A percentile compares a stretch with the other conserved stretches of the same genome.
These are phyloP conservation scores for Sugiyamaella grinbergsii DNA, from an alignment of 1,139 yeast species.

Conservation along the genomic window DNA sequence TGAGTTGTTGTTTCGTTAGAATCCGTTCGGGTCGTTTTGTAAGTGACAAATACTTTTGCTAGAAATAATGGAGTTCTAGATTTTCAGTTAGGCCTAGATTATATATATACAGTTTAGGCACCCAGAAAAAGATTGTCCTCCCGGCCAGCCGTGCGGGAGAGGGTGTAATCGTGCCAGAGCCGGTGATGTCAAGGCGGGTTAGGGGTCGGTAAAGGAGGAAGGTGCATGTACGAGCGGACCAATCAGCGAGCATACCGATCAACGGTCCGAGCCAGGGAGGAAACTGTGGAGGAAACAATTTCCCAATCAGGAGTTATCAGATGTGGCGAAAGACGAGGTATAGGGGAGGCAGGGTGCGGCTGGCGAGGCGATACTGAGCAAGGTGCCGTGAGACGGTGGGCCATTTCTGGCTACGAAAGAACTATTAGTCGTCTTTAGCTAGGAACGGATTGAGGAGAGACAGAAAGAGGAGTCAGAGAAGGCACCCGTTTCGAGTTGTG, in stretches of 20 bases:
- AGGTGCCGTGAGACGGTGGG: not conserved
- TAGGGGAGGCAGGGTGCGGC: not conserved
- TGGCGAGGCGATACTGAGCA: not conserved
- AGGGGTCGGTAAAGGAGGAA: not conserved
- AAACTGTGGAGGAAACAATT: not conserved
- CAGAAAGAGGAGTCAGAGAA: not conserved
- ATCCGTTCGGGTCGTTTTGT: no score
- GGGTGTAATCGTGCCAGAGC: not conserved
- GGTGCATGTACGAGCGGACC: not conserved
- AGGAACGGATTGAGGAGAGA: no score
- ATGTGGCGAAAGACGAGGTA: constrained; percentile 5
- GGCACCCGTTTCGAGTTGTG: no score
- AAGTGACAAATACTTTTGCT: not conserved
- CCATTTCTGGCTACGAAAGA: not conserved
- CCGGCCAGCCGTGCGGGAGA: constrained; percentile 1
- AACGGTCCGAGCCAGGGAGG: constrained; percentile 8
- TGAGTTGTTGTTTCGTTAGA: no score
- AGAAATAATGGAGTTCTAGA: not conserved
- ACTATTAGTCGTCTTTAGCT: no score
- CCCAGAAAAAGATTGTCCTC: no score
- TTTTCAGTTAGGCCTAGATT: not conserved
- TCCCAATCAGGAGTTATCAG: constrained; percentile 17
- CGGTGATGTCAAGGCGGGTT: not conserved
- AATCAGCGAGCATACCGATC: constrained; percentile 4
- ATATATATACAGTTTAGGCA: not conserved